Percentiles rank a stretch among this genome's conserved stretches.
These are phyloP conservation scores for Paraconiothyrium sp. DNA, from an alignment of 2,329 filamentous ascomycete genomes.

Conservation along the genomic window DNA sequence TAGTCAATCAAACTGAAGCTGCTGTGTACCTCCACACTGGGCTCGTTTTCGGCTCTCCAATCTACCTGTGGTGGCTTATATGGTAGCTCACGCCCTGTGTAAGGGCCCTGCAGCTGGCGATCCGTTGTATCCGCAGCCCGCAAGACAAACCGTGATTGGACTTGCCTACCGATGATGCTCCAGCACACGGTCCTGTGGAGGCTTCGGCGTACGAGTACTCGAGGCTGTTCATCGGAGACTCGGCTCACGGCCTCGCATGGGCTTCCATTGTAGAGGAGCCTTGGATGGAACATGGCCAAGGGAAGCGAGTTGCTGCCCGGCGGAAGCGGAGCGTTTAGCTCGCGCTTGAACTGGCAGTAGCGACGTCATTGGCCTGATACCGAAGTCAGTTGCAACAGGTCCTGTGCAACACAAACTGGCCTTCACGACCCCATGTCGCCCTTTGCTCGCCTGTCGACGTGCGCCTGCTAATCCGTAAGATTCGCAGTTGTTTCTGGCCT, in stretches of 20 bases:
- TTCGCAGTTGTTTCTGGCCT: background rate
- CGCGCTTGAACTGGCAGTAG: slow-evolving; percentile 6
- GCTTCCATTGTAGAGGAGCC: background rate
- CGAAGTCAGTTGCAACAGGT: slow-evolving; percentile 1
- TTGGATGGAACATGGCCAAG: slow-evolving; percentile 9
- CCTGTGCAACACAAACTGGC: slow-evolving; percentile 6
- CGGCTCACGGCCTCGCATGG: background rate
- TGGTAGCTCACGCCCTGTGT: background rate
- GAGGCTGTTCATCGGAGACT: background rate
- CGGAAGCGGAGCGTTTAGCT: slow-evolving; percentile 6
- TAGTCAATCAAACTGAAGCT: background rate
- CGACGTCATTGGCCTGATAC: slow-evolving; percentile 15
- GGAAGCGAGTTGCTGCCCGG: background rate
- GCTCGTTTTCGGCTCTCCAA: background rate
- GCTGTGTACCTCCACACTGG: background rate
- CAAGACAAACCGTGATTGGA: background rate
- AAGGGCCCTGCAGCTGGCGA: slow-evolving; percentile 2
- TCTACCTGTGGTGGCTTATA: background rate
- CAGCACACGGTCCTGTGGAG: background rate
- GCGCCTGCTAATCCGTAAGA: slow-evolving; percentile 11
- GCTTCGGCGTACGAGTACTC: background rate
- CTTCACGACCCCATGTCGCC: slow-evolving; percentile 5
- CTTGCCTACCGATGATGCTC: background rate
- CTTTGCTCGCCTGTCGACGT: slow-evolving; percentile 5
- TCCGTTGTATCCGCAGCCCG: slow-evolving; percentile 10